Conservation (phyloP, 805 yeast genomes). For the Barnettozyma sucrosica region DNA sequence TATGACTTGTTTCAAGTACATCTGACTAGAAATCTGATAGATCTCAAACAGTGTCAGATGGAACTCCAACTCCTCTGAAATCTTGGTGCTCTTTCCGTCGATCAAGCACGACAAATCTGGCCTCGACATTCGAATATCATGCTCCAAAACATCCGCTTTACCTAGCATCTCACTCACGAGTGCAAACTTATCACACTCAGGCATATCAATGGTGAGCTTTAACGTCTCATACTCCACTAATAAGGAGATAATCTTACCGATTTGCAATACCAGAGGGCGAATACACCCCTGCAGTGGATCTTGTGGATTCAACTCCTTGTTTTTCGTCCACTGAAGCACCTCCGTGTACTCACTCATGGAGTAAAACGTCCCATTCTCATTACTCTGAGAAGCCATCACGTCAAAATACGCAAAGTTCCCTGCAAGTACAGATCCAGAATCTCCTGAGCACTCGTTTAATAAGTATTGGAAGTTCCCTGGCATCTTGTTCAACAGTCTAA, state of each 20-base stretch:
- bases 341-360: constrained; percentile 19
- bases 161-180: constrained; percentile 15
- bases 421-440: constrained; percentile 21
- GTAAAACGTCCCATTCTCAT: constrained; percentile 26
- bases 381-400: constrained; percentile 23
- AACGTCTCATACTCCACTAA: constrained; percentile 18
- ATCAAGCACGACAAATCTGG: constrained; percentile 41
- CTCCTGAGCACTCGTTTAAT: constrained; percentile 7
- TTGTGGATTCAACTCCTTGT: constrained; percentile 5
- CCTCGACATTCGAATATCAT: constrained; percentile 36
- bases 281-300: constrained; percentile 25
- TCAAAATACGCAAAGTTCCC: constrained; percentile 21
- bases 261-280: constrained; percentile 18
- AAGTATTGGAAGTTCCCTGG: constrained; percentile 18
- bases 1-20: constrained; percentile 50
- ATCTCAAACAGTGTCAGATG: constrained; percentile 57
- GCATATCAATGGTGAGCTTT: constrained; percentile 6
- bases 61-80: constrained; percentile 42
- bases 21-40: constrained; percentile 47
- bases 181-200: constrained; percentile 17
- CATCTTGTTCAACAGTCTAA: constrained; percentile 17
- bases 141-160: constrained; percentile 33
- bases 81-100: constrained; percentile 2
- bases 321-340: constrained; percentile 5
- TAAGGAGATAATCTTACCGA: constrained; percentile 22